Evolutionary conservation across 2,329 filamentous ascomycete species (phyloP), one percentile per base, ranked within the genome.

Genomic region (Fusarium armeniacum): DNA sequence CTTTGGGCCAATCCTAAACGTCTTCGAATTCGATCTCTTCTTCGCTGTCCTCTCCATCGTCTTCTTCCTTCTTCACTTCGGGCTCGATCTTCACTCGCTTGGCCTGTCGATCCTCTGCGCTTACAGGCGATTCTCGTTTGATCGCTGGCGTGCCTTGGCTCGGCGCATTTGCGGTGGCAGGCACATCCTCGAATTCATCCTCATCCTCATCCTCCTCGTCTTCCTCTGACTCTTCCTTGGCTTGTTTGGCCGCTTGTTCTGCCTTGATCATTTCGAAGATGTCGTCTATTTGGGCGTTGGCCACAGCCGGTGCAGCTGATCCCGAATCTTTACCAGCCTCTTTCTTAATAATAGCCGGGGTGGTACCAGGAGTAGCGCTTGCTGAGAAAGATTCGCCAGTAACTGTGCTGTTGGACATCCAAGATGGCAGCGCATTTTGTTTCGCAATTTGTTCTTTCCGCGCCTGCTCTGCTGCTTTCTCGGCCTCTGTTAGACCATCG

Each of bases 351-450:
- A 77, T 71, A 64, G 76, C 54, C 4, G 62, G 26, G 18, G 53
- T 51, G 20, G 51, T 55, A 13, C 63, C 68, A 28, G 68, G 43
- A 10, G 56, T 58, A 28, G 70, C 78, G 15, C 62, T 71, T 7
- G 73, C 81, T 41, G 82, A 79, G 77, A 87, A 91, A n/a, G 87
- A 86, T 62, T 89, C 85, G 52, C 88, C 88, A 6, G 85, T 89
- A 49, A 93, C 86, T 3, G 90, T 93, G 67, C 89, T 91, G 59
- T 90, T 87, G 1, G 89, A 87, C 80, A 93, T 91, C 90, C 91
- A 93, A 11, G 85, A 81, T 3, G 91, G 91, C 64, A 93, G 79
- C 10, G 88, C 89, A 75, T 93, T 93, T 75, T 92, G 89, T 70
- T 84, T 83, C 3, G 89, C 87, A 67, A 90, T 83, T 77, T 88